Conservation (phyloP, 2,329 filamentous ascomycete genomes). For the Mariannaea sp. region DNA sequence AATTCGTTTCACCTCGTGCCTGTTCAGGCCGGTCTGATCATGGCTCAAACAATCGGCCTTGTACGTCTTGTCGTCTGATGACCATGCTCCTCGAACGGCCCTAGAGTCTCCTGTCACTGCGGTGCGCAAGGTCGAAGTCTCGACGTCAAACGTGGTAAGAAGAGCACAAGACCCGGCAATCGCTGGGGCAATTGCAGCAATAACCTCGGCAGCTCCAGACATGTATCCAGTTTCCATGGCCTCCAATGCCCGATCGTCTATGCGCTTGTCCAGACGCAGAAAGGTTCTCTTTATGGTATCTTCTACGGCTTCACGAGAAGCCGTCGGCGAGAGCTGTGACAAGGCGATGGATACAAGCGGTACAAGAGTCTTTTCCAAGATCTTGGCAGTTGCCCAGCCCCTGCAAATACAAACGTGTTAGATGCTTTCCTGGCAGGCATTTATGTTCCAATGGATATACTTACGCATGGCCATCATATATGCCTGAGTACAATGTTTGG, state of each 20-base stretch:
- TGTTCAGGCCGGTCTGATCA: slow-evolving; percentile 70
- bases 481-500: slow-evolving; percentile 42
- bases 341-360: slow-evolving; percentile 48
- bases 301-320: slow-evolving; percentile 54
- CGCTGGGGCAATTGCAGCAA: slow-evolving; percentile 44
- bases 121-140: slow-evolving; percentile 58
- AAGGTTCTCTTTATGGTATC: slow-evolving; percentile 63
- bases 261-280: slow-evolving; percentile 59
- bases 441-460: slow-evolving; percentile 21
- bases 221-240: slow-evolving; percentile 38
- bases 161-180: slow-evolving; percentile 65
- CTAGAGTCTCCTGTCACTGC: slow-evolving; percentile 71
- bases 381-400: slow-evolving; percentile 48
- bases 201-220: slow-evolving; percentile 37
- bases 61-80: slow-evolving; percentile 51
- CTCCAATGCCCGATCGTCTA: slow-evolving; percentile 48
- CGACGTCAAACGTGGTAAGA: slow-evolving; percentile 64
- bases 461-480: slow-evolving; percentile 57
- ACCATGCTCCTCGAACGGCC: slow-evolving; percentile 62
- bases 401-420: slow-evolving; percentile 30
- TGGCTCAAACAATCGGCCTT: slow-evolving; percentile 58
- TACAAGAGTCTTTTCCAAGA: slow-evolving; percentile 49
- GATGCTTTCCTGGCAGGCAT: no score
- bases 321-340: slow-evolving; percentile 33
- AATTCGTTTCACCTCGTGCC: slow-evolving; percentile 60